These are phyloP conservation scores for Blastocystis sp. DNA, from an alignment of 352 stramenopile species.

Conservation along the genomic window DNA sequence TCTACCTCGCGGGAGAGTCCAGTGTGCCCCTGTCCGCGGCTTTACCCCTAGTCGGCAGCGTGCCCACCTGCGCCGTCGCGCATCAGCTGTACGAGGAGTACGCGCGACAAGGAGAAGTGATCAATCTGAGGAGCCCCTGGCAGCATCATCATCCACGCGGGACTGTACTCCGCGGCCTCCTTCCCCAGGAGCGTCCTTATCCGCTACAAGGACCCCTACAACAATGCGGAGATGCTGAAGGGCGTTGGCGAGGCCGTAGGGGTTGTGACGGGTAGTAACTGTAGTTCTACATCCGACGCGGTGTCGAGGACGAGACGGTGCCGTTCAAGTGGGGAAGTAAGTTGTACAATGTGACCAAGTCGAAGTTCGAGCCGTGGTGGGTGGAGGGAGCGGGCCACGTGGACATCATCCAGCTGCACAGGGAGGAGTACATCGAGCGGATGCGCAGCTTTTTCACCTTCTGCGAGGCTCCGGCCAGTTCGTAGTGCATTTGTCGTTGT, in stretches of 20 bases:
- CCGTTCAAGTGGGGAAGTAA: conserved; percentile 25
- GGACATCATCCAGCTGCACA: conserved; percentile 27
- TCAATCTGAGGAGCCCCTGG: conserved; percentile 10
- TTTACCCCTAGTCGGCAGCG: conserved; percentile 51
- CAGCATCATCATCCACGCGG: conserved; percentile 35
- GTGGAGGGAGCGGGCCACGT: conserved; percentile 4
- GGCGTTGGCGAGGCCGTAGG: not conserved
- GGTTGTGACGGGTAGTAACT: conserved; percentile 3
- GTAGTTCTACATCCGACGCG: conserved; percentile 53
- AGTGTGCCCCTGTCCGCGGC: not conserved
- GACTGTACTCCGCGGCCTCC: conserved; percentile 47
- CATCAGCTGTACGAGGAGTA: conserved; percentile 24
- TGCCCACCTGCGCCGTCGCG: conserved; percentile 46
- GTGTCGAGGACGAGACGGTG: conserved; percentile 22
- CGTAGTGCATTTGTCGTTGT: too few relatives aligned
- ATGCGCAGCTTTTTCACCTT: conserved; percentile 42
- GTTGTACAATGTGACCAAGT: conserved; percentile 43
- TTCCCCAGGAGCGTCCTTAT: too few relatives aligned
- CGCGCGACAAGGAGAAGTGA: not conserved
- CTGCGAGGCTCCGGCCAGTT: not conserved
- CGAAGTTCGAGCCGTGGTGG: conserved; percentile 57
- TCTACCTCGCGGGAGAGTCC: conserved; percentile 56
- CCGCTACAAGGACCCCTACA: conserved; percentile 6
- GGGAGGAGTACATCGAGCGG: conserved; percentile 15
- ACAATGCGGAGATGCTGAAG: conserved; percentile 48